These are phyloP conservation scores for Mychonastes homosphaera DNA, from an alignment of 139 green algal species.

Conservation along the genomic window DNA sequence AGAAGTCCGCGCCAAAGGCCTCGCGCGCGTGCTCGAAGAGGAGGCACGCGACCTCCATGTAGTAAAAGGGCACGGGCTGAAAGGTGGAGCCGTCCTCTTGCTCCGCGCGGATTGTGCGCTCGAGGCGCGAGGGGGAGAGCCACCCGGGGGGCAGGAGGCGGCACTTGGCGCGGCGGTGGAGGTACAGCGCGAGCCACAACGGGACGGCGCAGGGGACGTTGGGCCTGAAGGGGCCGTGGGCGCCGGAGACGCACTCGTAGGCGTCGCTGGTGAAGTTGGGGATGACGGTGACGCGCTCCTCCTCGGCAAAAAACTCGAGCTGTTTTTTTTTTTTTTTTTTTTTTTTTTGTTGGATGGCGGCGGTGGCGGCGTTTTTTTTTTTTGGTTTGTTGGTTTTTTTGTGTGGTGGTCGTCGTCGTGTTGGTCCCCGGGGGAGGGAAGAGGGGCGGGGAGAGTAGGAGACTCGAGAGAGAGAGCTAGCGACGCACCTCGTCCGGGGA, in stretches of 20 bases:
- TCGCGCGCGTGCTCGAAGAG: constrained; percentile 40
- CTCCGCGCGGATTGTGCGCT: constrained; percentile 49
- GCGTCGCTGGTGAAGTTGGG: constrained; percentile 86
- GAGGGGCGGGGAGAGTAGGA: too few relatives aligned
- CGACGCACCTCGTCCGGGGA: too few relatives aligned
- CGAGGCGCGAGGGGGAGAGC: constrained; percentile 45
- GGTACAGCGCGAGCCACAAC: constrained; percentile 67
- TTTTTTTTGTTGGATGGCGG: too few relatives aligned
- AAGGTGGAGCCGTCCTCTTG: constrained; percentile 37
- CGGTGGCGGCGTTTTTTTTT: too few relatives aligned
- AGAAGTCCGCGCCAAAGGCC: constrained; percentile 27
- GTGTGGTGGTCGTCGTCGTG: too few relatives aligned
- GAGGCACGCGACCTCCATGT: constrained; percentile 42
- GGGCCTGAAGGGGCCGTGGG: constrained; percentile 67
- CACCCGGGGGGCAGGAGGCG: constrained; percentile 61
- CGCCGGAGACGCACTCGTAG: too few relatives aligned
- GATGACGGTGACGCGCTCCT: constrained; percentile 67
- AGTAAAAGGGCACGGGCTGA: constrained; percentile 66
- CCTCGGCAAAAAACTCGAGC: constrained; percentile 81
- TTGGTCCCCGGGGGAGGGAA: too few relatives aligned
- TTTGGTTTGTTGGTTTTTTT: too few relatives aligned
- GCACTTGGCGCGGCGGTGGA: constrained; percentile 67
- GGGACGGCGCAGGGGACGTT: constrained; percentile 63
- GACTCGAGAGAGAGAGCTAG: too few relatives aligned
- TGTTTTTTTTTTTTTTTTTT: too few relatives aligned